Evolutionary conservation across 148 eudicot species (phyloP), one percentile per base, ranked within the genome.

Genomic region (Camellia granthamiana): DNA sequence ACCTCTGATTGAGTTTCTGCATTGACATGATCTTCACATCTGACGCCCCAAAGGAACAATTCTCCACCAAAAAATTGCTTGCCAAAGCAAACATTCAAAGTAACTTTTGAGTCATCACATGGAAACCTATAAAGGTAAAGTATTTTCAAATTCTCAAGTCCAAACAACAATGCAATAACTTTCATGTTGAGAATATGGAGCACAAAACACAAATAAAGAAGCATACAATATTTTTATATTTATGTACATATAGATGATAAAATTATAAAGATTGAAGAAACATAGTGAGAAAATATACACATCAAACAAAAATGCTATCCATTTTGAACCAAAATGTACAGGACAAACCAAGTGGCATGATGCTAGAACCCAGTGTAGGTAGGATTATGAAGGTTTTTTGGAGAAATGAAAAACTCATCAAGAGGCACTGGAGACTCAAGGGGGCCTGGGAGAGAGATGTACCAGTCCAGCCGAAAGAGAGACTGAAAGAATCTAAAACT

Each of bases 71-170:
- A 83, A 81, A 95, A 95, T 70, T 92, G 85, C 80, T 86, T 88
- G 21, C 99, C 97, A 88, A 93, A 84, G 86, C 99, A 95, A 74
- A 93, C 86, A 81, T 93, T 95, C 79, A 93, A 85, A 70, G 95
- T 92, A 74, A 95, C 97, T 84, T 95, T 97, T 51, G 99, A 88
- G 81, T 95, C 99, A 88, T 95, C 83, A 95, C 99, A 81, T 95
- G 99, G 81, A 93, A 95, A 85, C 93, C 99, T 95, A 75, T 59
- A 72, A 84, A 73, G 41, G 69, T 23, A 81, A 80, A 87, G 42
- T 55, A 47, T 47, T 19, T 74, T 47, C 47, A 82, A 59, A 74
- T 72, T 78, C 55, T 51, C 7, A 49, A 16, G 13, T 9, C 69
- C 3, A 81, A 69, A 68, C 14, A n/a, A 9, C 69, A 72, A 72